These are phyloP conservation scores for Jacaranda copaia DNA, from an alignment of 257 asterid genomes.

Conservation along the genomic window DNA sequence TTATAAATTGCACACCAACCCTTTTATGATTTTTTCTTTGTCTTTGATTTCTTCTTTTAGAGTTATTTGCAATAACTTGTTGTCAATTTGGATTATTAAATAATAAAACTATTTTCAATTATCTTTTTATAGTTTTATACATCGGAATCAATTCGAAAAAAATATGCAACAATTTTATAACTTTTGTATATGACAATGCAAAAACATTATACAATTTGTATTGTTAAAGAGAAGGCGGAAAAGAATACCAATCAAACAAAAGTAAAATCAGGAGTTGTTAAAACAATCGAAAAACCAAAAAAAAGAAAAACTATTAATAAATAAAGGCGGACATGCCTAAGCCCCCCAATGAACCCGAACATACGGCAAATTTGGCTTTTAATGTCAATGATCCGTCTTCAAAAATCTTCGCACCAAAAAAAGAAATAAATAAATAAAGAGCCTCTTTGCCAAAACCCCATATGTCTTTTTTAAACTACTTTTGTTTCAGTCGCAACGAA, in stretches of 20 bases:
- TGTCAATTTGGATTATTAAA: no score
- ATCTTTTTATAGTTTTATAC: no score
- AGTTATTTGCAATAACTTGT: neutral
- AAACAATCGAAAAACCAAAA: neutral
- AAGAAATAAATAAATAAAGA: neutral
- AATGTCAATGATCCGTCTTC: slow-evolving; percentile 29
- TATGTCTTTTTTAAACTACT: slow-evolving; percentile 1
- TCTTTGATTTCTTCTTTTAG: neutral
- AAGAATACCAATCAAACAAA: no score
- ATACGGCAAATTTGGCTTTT: slow-evolving; percentile 45
- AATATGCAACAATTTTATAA: no score
- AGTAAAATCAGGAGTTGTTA: neutral
- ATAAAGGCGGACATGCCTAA: slow-evolving; percentile 38
- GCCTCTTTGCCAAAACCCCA: slow-evolving; percentile 36
- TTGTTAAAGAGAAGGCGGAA: no score
- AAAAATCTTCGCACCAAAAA: neutral
- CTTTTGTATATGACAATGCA: no score
- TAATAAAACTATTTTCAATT: no score
- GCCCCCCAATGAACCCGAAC: slow-evolving; percentile 33
- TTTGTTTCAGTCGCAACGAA: slow-evolving; percentile 18
- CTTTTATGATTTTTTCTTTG: no score
- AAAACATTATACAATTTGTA: no score
- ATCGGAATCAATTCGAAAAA: no score
- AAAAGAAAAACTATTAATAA: neutral
- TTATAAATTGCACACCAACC: no score